Conservation (phyloP, 2,329 filamentous ascomycete genomes). For the Fusarium pseudograminearum region DNA sequence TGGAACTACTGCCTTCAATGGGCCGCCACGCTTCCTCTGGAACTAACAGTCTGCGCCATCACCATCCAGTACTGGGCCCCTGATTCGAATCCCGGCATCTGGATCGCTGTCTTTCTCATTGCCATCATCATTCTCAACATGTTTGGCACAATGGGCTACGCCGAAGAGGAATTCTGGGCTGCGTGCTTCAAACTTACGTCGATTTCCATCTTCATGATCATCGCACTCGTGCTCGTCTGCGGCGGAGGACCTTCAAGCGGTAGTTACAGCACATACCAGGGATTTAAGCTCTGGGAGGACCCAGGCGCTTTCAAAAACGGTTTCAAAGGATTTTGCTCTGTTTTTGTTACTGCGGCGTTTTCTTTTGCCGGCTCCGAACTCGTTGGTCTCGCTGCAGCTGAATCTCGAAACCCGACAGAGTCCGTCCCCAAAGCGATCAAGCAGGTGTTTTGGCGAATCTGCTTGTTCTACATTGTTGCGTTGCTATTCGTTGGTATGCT, state of each 20-base stretch:
- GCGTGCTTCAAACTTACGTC: conserved; percentile 67
- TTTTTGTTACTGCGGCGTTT: conserved; percentile 78
- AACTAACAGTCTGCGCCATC: conserved; percentile 58
- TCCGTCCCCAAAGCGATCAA: conserved; percentile 84
- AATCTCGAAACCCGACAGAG: conserved; percentile 74
- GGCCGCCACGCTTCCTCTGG: conserved; percentile 57
- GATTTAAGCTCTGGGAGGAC: conserved; percentile 52
- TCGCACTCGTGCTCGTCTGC: conserved; percentile 68
- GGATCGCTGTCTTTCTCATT: conserved; percentile 58
- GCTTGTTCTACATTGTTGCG: conserved; percentile 63
- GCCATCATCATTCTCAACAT: conserved; percentile 66
- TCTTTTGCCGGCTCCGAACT: conserved; percentile 76
- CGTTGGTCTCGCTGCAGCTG: conserved; percentile 76
- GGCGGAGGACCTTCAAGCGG: conserved; percentile 66
- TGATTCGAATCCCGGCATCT: conserved; percentile 57
- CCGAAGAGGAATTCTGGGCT: conserved; percentile 68
- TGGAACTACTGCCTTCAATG: conserved; percentile 62
- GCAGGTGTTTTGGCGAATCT: conserved; percentile 71
- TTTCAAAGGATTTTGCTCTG: conserved; percentile 77
- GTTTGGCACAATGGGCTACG: conserved; percentile 66
- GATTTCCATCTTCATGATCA: conserved; percentile 71
- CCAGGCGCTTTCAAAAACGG: conserved; percentile 72
- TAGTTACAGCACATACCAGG: conserved; percentile 58
- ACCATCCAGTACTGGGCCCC: conserved; percentile 58
- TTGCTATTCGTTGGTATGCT: conserved; percentile 62